These are phyloP conservation scores for Pythium coloratum DNA, from an alignment of 352 stramenopile genomes.

Conservation along the genomic window DNA sequence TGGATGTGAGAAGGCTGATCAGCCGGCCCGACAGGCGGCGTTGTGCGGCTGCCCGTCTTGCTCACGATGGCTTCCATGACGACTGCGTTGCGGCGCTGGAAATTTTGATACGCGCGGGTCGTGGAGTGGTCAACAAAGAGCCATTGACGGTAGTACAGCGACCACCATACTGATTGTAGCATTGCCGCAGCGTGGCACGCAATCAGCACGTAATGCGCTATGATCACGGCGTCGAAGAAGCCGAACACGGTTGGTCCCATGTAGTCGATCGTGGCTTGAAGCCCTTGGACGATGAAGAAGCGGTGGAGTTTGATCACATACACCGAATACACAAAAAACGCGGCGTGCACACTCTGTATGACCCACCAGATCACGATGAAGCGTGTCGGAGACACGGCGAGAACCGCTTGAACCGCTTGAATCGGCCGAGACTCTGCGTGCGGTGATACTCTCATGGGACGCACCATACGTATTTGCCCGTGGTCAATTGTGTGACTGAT, in stretches of 20 bases:
- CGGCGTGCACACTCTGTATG: conserved; percentile 1
- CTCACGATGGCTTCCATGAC: not conserved
- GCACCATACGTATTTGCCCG: no score
- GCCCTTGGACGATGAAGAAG: conserved; percentile 12
- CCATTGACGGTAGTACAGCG: conserved; percentile 1
- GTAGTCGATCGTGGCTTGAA: conserved; percentile 13
- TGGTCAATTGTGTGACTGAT: not conserved
- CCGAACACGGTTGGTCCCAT: conserved; percentile 8
- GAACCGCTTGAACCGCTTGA: not conserved
- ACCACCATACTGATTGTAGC: conserved; percentile 5
- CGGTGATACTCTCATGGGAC: no score
- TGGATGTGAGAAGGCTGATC: no score
- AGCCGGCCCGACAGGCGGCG: no score
- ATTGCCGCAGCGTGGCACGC: conserved; percentile 1
- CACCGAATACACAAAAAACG: conserved; percentile 2
- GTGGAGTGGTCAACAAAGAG: not conserved
- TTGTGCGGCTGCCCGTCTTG: no score
- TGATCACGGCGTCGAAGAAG: conserved; percentile 17
- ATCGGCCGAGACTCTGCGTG: no score
- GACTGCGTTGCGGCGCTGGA: not conserved
- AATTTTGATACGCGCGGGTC: not conserved
- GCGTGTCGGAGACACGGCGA: conserved; percentile 6
- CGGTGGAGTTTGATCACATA: conserved; percentile 11
- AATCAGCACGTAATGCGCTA: not conserved
- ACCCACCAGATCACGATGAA: conserved; percentile 18